These are phyloP conservation scores for Blastobotrys malaysiensis DNA, from an alignment of 1,139 yeast genomes.

Conservation along the genomic window DNA sequence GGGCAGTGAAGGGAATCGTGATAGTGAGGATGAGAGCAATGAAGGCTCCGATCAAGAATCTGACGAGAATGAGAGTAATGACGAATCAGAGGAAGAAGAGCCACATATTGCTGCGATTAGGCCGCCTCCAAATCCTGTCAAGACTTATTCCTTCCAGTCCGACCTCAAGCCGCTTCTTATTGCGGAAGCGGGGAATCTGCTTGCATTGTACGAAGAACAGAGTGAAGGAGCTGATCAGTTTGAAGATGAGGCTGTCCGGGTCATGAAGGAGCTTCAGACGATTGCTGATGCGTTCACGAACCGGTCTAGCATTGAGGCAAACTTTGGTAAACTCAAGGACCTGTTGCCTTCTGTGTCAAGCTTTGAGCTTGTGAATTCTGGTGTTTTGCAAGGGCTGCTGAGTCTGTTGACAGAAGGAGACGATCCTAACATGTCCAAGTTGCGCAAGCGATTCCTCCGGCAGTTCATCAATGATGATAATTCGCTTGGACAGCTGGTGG, in stretches of 20 bases:
- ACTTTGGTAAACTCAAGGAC: constrained; percentile 45
- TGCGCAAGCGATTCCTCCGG: constrained; percentile 41
- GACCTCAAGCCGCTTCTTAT: constrained; percentile 18
- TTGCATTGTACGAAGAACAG: constrained; percentile 18
- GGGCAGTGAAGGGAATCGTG: constrained; percentile 21
- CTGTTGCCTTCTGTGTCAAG: constrained; percentile 49
- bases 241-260: constrained; percentile 25
- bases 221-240: constrained; percentile 27
- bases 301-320: constrained; percentile 20
- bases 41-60: constrained; percentile 17
- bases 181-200: constrained; percentile 16
- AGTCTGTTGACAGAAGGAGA: constrained; percentile 19
- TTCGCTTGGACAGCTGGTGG: constrained; percentile 34
- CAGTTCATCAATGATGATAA: constrained; percentile 40
- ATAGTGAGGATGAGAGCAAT: constrained; percentile 14
- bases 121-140: constrained; percentile 11
- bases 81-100: constrained; percentile 25
- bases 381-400: constrained; percentile 49
- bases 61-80: constrained; percentile 22
- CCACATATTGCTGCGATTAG: constrained; percentile 21
- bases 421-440: not conserved
- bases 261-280: constrained; percentile 17
- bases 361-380: constrained; percentile 70
- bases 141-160: constrained; percentile 23
- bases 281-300: constrained; percentile 18